A percentile compares a stretch with the other conserved stretches of the same genome.
phyloP scores from a whole-genome alignment of 805 yeast species.

The Saccharomycopsis vini region DNA sequence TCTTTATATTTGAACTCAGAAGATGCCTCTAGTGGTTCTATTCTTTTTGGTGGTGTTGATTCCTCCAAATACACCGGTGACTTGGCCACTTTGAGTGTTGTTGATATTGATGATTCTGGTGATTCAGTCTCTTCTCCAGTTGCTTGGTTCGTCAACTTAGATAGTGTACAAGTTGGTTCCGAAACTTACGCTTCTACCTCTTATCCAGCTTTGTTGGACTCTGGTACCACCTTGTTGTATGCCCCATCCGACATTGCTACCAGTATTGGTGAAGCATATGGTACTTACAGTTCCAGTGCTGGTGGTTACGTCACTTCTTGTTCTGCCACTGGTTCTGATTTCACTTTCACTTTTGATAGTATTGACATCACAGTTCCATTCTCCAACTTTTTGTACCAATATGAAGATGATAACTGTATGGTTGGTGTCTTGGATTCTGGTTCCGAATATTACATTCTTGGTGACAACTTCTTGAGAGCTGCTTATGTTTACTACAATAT shows the following conservation, averaged over 20 bases:
- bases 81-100: conserved; percentile 26
- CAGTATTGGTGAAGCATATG: conserved; percentile 19
- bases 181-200: conserved; percentile 16
- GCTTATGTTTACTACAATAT: conserved; percentile 49
- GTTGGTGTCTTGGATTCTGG: conserved; percentile 30
- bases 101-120: conserved; percentile 8
- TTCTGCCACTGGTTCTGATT: conserved; percentile 26
- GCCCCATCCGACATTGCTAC: conserved; percentile 33
- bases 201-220: conserved; percentile 38
- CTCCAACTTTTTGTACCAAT: conserved; percentile 19
- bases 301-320: conserved; percentile 45
- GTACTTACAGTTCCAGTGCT: conserved; percentile 28
- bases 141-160: conserved; percentile 34
- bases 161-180: not conserved
- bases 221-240: conserved; percentile 45
- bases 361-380: conserved; percentile 43
- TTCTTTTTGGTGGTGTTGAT: conserved; percentile 51
- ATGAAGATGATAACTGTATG: conserved; percentile 2
- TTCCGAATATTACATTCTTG: conserved; percentile 30
- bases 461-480: conserved; percentile 44
- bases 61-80: conserved; percentile 38
- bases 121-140: conserved; percentile 37
- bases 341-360: conserved; percentile 51
- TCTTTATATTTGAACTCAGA: conserved; percentile 36
- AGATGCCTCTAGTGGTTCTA: conserved; percentile 24